Base-by-base conservation (phyloP, 352 stramenopile species). In the Pythium pyrilobum region DNA sequence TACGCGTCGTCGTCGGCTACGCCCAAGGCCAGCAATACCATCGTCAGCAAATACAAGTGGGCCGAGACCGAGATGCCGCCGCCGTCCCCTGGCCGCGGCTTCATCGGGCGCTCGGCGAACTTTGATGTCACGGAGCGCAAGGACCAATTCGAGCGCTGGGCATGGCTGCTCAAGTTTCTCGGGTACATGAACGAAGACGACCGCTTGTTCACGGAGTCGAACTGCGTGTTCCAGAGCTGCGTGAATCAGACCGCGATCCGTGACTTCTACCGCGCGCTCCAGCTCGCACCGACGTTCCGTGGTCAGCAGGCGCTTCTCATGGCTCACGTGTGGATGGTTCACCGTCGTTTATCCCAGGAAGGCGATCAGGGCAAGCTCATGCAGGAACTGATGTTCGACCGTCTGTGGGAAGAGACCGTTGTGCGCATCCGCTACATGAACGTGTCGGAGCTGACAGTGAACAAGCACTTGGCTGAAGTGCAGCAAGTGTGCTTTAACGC, bases 321-420 rank as follows among this genome's bases (percentile, higher is more conserved):
- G 52, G 85, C 87, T 40, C 95, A 99, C 65, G 82, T 99, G 59
- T 99, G 96, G 96, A 85, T 99, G 47, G 66, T 98, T 36, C 96
- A 99, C 66, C 93, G 92, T 49, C 91, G 95, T 27, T 67, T 98
- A 39, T 71, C 97, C 36, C 59, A 77, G 9, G 79, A 93, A 46
- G 81, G 90, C 57, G 63, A 79, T 4, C 63, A 90, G 10, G 81
- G 82, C 44, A 89, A 90, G 65, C 47, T 93, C 45, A 81, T 96
- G 70, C 84, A 98, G 70, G 94, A 98, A 69, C 80, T 97, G 64
- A 72, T 98, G 48, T 99, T 99, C 70, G 93, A 98, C 61, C 89
- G 94, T 18, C 81, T 98, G 18, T 98, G 95, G 96, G 92, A 98
- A 55, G 94, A 98, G 65, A 97, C 93, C 0, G 71, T 82, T 16